phyloP scores from a whole-genome alignment of 768 basidiomycete species.

The Termitomyces heimii region DNA sequence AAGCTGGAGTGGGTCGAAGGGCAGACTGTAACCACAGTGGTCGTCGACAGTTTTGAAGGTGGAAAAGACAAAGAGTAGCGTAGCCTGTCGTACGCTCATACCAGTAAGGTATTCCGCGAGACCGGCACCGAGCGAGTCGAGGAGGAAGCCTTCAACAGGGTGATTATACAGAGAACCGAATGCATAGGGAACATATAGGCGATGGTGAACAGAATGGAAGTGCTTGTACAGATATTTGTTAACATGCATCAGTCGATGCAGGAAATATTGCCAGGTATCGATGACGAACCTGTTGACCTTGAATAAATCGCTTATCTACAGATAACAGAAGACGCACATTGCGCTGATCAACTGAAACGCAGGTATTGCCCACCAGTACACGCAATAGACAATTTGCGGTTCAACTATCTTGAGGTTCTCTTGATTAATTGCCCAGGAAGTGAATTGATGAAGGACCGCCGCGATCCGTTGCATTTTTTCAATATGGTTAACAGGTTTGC shows the following conservation, averaged over 20 bases:
- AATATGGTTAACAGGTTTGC: conserved; percentile 29
- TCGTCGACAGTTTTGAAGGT: conserved; percentile 94
- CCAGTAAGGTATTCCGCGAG: conserved; percentile 64
- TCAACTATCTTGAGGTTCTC: conserved; percentile 34
- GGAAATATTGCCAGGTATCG: conserved; percentile 98
- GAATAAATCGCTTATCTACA: not conserved
- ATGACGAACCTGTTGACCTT: conserved; percentile 66
- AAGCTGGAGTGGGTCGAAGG: conserved; percentile 89
- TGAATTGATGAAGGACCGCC: conserved; percentile 31
- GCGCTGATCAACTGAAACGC: conserved; percentile 64
- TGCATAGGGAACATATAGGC: conserved; percentile 94
- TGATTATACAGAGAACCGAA: conserved; percentile 98
- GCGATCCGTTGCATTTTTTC: conserved; percentile 36
- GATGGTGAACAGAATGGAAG: conserved; percentile 91
- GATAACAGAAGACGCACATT: conserved; percentile 58
- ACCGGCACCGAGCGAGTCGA: conserved; percentile 79
- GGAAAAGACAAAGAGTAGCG: conserved; percentile 76
- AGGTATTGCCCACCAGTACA: conserved; percentile 96
- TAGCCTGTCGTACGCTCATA: conserved; percentile 79
- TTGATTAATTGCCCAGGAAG: conserved; percentile 35
- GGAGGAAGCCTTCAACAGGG: conserved; percentile 86
- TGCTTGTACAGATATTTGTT: conserved; percentile 89
- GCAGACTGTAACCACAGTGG: conserved; percentile 86
- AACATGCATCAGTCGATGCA: conserved; percentile 88
- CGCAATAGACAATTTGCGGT: conserved; percentile 40